Base-by-base conservation (phyloP, 2,329 filamentous ascomycete species). In the Lecanosticta acicola region DNA sequence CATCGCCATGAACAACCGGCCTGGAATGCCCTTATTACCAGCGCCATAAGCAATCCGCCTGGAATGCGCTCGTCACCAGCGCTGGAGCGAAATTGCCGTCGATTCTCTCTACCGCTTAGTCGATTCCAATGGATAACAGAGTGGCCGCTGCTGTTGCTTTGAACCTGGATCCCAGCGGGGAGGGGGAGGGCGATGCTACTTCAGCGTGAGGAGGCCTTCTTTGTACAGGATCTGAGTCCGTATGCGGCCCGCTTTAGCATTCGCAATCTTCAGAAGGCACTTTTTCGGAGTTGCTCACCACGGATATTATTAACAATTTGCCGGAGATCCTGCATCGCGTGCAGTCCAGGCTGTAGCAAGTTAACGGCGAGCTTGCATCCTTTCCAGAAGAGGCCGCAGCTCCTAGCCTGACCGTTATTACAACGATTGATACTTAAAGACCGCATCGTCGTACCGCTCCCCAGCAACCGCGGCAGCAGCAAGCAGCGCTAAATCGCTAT, bases 301-400 rank as follows among this genome's bases (percentile, higher is more conserved):
- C 67, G 1, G 65, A 76, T 38, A 77, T 78, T 11, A 35, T 57
- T 0, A 43, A 48, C 4, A 65, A 65, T 60, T 47, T 63, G 4
- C 74, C 74, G 0, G 48, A 53, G 0, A 74, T 78, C 3, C 63
- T 68, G 0, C 53, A 60, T 0, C 64, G 73, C n/a, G 72, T 80
- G 0, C 50, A 69, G 4, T 44, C 57, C 1, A 67, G 77, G 3
- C 72, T 85, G 0, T 50, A 65, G 0, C 61, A 71, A 0, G 78
- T 89, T 1, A 70, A 79, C 1, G 55, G 59, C 0, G 68, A 84
- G 45, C 71, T 94, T 0, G 53, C 62, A 0, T 67, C 66, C 0
- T 73, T 90, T 0, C 83, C 87, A 32, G 76, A 86, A 0, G 83
- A 84, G 0, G 66, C 66, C 0, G 66, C 71, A 0, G 86, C 88